Percentiles rank a stretch among this genome's conserved stretches.
Evolutionary conservation across 192 early-diverging fungal species (phyloP).

Genomic region (Endogone sp.): DNA sequence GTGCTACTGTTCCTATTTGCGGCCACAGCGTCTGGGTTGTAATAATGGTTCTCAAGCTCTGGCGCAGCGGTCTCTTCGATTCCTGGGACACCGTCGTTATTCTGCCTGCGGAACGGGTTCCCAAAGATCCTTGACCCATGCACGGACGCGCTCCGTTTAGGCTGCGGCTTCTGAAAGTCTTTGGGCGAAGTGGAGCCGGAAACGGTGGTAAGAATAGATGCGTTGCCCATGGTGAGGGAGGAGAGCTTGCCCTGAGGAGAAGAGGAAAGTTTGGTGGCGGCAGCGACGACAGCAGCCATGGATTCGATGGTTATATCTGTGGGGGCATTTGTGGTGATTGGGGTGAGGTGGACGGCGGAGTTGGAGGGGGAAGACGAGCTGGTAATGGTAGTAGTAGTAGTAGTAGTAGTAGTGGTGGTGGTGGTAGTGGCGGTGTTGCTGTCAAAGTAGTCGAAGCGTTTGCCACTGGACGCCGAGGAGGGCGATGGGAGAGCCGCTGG

Average conservation of each 20-base stretch:
- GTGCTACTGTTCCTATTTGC: background rate
- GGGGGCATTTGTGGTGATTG: background rate
- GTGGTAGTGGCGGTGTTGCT: background rate
- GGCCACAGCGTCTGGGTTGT: background rate
- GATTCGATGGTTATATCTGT: slow-evolving; percentile 24
- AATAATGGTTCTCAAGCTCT: background rate
- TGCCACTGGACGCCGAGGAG: background rate
- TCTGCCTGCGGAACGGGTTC: background rate
- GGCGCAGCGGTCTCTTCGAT: slow-evolving; percentile 1
- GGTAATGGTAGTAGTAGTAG: background rate
- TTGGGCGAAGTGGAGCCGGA: background rate
- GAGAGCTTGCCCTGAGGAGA: slow-evolving; percentile 11
- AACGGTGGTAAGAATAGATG: slow-evolving; percentile 19
- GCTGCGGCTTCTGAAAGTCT: slow-evolving; percentile 12
- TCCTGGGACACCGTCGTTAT: background rate
- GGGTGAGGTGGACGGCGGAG: background rate
- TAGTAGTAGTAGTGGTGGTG: background rate
- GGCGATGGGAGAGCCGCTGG: background rate
- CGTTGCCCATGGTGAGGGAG: slow-evolving; percentile 23
- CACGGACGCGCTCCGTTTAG: background rate
- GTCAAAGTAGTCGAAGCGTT: background rate
- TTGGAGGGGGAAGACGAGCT: background rate
- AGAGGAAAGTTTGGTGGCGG: slow-evolving; percentile 28
- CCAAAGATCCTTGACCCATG: background rate
- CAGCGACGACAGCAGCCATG: slow-evolving; percentile 32